Base-by-base conservation (phyloP, 768 basidiomycete genomes). In the Krasilnikovozyma curviuscula region DNA sequence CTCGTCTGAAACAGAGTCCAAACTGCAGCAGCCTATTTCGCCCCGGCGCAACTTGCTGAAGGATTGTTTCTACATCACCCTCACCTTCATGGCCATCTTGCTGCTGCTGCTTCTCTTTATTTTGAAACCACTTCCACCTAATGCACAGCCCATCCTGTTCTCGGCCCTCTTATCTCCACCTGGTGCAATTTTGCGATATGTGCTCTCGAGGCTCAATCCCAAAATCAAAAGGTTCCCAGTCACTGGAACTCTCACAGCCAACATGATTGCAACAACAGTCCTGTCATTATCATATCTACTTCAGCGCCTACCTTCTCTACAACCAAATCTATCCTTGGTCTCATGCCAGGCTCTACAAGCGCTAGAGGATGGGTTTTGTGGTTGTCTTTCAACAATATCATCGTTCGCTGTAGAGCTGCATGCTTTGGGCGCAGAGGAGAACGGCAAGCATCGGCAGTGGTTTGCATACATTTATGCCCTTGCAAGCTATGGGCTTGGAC, bases 301-400 rank as follows among this genome's bases (percentile, higher is more conserved):
- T 35, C 81, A 85, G 61, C 73, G 75, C 5, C 25, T 34, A 2
- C 34, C 16, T 33, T 48, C 67, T 67, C 53, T 70, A 50, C 69
- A 73, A 29, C n/a, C n/a, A n/a, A n/a, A n/a, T n/a, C n/a, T n/a
- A n/a, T n/a, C n/a, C n/a, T n/a, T n/a, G n/a, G n/a, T n/a, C n/a
- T n/a, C n/a, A n/a, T 93, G 89, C 59, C 69, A 73, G 23, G 68
- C 84, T 18, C 63, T 95, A 34, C 79, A 83, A 59, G 89, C 85
- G 1, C 65, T 97, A 31, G 69, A 70, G 21, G 85, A 95, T 61
- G 93, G 93, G 7, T 95, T 85, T 60, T 95, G 89, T 61, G 93
- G 88, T 10, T 88, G 85, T 66, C 69, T 97, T 56, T 89, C 81
- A 1, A 98, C 93, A 1, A 73, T 98, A 56, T 85, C 82, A 63